Evolutionary conservation across 176 grass and related monocot genomes (phyloP), one percentile per base, ranked within the genome.

Genomic region (Calamus simplicifolius): DNA sequence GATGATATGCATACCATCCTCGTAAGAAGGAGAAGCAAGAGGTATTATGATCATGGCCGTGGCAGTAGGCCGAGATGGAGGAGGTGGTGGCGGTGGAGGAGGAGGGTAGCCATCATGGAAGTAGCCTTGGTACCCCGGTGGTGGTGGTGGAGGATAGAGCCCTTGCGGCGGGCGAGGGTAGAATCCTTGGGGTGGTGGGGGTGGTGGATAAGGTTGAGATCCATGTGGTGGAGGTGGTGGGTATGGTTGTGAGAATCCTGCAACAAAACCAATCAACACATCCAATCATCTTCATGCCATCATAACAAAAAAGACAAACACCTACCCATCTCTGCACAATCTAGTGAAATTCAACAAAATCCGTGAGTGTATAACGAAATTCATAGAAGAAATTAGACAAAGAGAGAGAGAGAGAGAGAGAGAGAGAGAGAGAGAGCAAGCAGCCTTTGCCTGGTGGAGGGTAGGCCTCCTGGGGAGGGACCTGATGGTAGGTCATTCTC

Each of bases 41-140:
- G 27, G 65, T 74, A 8, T 73, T 67, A 14, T 71, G 84, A 16
- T 76, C 59, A 19, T 85, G 7, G 35, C 35, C 12, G 7, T 43
- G 73, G 52, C 63, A 71, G 27, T 70, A 51, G 28, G 70, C 1
- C 51, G 19, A 51, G 54, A 74, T 16, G 76, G 76, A 4, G 81
- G 77, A 54, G 76, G 66, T 0, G 61, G 57, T 51, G 86, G 71
- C 52, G 64, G 64, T 56, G 74, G 85, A 64, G 64, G 72, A 5
- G 68, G 68, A 60, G 56, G 56, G n/a, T 60, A 59, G 16, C 65
- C 77, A 17, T 87, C 74, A 63, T 66, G 66, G 73, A 90, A 90
- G 81, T 96, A 96, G 3, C 83, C 83, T 74, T 96, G 91, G 67
- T 96, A 96, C 16, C 91, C 91, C 0, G 68, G 90, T 21, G 89